Base-by-base conservation (phyloP, 768 basidiomycete species). In the Leccinellum rugosiceps region DNA sequence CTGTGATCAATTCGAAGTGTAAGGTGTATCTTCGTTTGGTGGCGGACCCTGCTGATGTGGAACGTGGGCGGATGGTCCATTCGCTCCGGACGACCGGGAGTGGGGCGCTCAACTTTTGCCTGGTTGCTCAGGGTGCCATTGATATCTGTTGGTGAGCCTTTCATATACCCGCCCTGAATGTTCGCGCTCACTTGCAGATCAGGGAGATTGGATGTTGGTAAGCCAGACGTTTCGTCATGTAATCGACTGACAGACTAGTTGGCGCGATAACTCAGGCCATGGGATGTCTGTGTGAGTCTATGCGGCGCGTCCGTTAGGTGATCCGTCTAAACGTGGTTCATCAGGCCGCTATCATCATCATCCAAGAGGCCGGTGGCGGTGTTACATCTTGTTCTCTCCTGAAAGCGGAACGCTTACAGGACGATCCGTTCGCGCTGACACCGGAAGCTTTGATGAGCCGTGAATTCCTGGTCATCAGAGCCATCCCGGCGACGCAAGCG, bases 81-180 rank as follows among this genome's bases (percentile, higher is more conserved):
- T 86, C 89, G 7, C 75, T 96, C 31, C 79, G 94, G 50, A 87
- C 88, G 14, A 71, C 92, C 56, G 93, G 94, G 15, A 91, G 90
- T 63, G 89, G 89, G 0, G 92, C 92, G 2, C 73, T 93, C 55
- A 94, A 94, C 72, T 91, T 83, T 65, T 81, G 83, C 3, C 75
- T 90, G 70, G 90, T 94, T n/a, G 95, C 96, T 1, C 87, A 92
- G 68, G 96, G 95, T 30, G 85, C 86, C 10, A 74, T 94, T 50
- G 94, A 96, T 65, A 69, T 94, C 54, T 95, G 92, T 64, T 94
- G 92, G 93, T 90, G 60, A 59, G 82, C 30, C 0, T 30, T 47
- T 21, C 25, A 11, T 11, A 6, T 50, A 26, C 32, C 11, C 2
- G 25, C n/a, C 2, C 48, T 7, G n/a, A 13, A n/a, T 21, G 13